Conservation (phyloP, 2,329 filamentous ascomycete genomes). For the Fusarium odoratissimum region DNA sequence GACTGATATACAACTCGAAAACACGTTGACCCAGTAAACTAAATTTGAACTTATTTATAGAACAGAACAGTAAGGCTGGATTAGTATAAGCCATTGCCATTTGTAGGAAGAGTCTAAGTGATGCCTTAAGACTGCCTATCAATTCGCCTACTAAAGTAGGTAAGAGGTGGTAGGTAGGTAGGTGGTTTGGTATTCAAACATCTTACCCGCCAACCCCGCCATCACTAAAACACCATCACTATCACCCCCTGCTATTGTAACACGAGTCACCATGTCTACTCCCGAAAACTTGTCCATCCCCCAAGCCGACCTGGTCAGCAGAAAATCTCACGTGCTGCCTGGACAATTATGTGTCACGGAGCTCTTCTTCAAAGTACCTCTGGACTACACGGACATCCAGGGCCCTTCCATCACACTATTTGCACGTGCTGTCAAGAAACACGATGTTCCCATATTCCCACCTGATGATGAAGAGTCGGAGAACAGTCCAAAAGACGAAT, state of each 20-base stretch:
- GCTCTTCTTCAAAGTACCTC: conserved; percentile 86
- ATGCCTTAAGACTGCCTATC: background rate
- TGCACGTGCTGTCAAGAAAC: conserved; percentile 76
- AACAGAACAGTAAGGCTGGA: background rate
- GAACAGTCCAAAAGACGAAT: conserved; percentile 19
- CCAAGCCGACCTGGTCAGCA: conserved; percentile 55
- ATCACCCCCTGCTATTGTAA: background rate
- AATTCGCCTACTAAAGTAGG: background rate
- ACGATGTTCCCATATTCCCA: conserved; percentile 70
- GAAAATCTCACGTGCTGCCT: conserved; percentile 57
- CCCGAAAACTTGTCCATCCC: conserved; percentile 45
- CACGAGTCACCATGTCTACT: conserved; percentile 16
- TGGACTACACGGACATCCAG: conserved; percentile 76
- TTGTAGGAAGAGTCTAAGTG: background rate
- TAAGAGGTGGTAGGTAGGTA: background rate
- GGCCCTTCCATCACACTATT: conserved; percentile 78
- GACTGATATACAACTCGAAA: too few relatives aligned
- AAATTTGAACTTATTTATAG: background rate
- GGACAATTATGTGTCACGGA: conserved; percentile 83
- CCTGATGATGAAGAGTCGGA: conserved; percentile 46
- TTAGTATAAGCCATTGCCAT: background rate
- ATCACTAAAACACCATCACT: conserved; percentile 18
- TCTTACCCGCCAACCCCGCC: conserved; percentile 27
- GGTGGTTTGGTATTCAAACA: background rate
- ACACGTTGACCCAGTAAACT: background rate